phyloP scores from a whole-genome alignment of 2,329 filamentous ascomycete species.

The Pestalotiopsis sp. region DNA sequence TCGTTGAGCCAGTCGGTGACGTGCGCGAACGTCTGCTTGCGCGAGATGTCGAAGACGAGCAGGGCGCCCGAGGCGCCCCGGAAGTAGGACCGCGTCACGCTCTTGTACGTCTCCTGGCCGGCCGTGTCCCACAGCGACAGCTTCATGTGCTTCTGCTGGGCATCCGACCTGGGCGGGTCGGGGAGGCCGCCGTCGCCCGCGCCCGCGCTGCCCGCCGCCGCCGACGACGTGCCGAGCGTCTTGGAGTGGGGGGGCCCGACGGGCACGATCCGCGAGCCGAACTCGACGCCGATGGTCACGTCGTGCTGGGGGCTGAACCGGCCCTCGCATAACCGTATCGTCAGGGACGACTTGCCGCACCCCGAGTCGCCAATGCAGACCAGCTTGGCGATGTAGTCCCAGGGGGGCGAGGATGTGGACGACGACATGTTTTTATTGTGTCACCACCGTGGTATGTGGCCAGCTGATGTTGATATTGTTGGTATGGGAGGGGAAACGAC shows the following conservation, averaged over 20 bases:
- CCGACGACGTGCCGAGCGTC: constrained; percentile 40
- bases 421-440: constrained; percentile 44
- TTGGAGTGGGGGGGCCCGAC: constrained; percentile 78
- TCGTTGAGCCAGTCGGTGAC: constrained; percentile 94
- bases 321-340: constrained; percentile 93
- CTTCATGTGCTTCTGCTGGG: constrained; percentile 80
- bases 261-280: constrained; percentile 89
- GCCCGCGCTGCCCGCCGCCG: constrained; percentile 20
- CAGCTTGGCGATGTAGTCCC: constrained; percentile 99
- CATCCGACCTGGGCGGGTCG: constrained; percentile 45
- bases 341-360: constrained; percentile 92
- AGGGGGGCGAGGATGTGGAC: constrained; percentile 64
- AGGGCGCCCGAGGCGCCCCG: constrained; percentile 73
- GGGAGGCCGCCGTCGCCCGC: constrained; percentile 51
- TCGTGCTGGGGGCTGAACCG: constrained; percentile 94
- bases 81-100: constrained; percentile 92
- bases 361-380: constrained; percentile 97
- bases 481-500: background rate
- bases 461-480: background rate
- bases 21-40: constrained; percentile 81
- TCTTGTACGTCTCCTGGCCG: constrained; percentile 97
- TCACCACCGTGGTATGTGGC: background rate
- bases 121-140: constrained; percentile 94
- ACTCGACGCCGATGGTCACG: constrained; percentile 96
- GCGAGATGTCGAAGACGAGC: constrained; percentile 92